These are phyloP conservation scores for Citrus maxima DNA, from an alignment of 345 rosid species.

Conservation along the genomic window DNA sequence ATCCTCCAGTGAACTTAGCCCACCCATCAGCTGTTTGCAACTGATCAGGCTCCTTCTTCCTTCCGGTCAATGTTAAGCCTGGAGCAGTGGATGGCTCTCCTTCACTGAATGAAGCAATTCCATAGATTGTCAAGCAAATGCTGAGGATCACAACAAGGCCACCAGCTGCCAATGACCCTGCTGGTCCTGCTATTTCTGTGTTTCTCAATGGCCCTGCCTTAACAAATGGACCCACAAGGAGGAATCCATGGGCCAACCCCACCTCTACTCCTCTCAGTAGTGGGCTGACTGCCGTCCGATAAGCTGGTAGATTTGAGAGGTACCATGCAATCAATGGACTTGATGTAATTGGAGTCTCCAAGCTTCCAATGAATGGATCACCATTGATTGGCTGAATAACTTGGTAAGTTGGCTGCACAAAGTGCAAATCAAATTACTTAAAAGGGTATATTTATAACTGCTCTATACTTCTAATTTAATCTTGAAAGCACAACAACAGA, in stretches of 20 bases:
- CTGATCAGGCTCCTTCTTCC: conserved; percentile 95
- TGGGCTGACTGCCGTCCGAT: conserved; percentile 90
- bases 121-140: conserved; percentile 87
- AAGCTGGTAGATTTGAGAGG: conserved; percentile 92
- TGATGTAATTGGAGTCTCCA: conserved; percentile 91
- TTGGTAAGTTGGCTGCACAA: conserved; percentile 81
- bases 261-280: conserved; percentile 88
- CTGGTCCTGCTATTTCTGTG: conserved; percentile 68
- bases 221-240: conserved; percentile 90
- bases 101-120: conserved; percentile 70
- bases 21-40: conserved; percentile 93
- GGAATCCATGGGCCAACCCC: conserved; percentile 83
- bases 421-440: no score
- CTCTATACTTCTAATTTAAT: no score
- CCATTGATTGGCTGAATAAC: conserved; percentile 95
- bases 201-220: conserved; percentile 87
- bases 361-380: conserved; percentile 96
- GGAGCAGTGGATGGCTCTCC: conserved; percentile 88
- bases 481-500: no score
- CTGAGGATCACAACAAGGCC: conserved; percentile 85
- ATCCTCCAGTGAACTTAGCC: conserved; percentile 89
- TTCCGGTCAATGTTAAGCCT: conserved; percentile 72
- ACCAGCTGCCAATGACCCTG: conserved; percentile 83
- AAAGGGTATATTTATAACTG: no score
- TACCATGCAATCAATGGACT: conserved; percentile 95